Conservation (phyloP, 305 asterid genomes). For the Fraxinus xanthoxyloides region DNA sequence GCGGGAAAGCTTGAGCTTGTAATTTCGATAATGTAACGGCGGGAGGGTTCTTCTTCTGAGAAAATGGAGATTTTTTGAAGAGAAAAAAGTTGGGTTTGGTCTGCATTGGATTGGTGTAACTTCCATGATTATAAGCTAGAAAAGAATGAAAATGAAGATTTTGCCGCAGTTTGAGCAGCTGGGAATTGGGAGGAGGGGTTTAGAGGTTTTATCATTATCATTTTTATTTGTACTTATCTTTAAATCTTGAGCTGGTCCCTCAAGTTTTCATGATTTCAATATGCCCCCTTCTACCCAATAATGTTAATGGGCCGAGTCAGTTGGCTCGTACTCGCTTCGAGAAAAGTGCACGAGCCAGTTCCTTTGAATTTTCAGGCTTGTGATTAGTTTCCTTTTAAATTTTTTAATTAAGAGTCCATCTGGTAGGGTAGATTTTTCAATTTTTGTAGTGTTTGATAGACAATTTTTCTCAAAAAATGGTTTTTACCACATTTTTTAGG, state of each 20-base stretch:
- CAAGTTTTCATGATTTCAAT: not conserved
- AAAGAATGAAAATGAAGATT: not conserved
- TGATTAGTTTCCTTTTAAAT: not conserved
- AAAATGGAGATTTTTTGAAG: conserved; percentile 25
- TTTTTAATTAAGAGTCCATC: too few species aligned
- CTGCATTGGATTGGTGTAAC: conserved; percentile 36
- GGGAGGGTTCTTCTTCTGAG: conserved; percentile 25
- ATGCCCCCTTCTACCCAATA: not conserved
- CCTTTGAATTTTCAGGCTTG: not conserved
- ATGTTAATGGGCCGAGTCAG: not conserved
- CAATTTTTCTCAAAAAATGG: too few species aligned
- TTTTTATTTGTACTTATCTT: not conserved
- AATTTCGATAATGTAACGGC: conserved; percentile 27
- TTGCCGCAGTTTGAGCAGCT: conserved; percentile 20
- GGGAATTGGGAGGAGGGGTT: conserved; percentile 26
- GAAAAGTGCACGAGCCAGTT: not conserved
- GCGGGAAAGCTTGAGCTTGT: conserved; percentile 43
- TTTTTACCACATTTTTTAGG: too few species aligned
- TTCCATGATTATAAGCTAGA: conserved; percentile 31
- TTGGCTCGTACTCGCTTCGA: not conserved
- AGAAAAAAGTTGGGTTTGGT: conserved; percentile 21
- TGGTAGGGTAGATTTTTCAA: too few species aligned
- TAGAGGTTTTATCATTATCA: conserved; percentile 26
- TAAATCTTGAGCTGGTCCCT: not conserved
- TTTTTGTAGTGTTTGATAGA: too few species aligned